Conservation (phyloP, 2,329 filamentous ascomycete species). For the Phialophora chinensis region DNA sequence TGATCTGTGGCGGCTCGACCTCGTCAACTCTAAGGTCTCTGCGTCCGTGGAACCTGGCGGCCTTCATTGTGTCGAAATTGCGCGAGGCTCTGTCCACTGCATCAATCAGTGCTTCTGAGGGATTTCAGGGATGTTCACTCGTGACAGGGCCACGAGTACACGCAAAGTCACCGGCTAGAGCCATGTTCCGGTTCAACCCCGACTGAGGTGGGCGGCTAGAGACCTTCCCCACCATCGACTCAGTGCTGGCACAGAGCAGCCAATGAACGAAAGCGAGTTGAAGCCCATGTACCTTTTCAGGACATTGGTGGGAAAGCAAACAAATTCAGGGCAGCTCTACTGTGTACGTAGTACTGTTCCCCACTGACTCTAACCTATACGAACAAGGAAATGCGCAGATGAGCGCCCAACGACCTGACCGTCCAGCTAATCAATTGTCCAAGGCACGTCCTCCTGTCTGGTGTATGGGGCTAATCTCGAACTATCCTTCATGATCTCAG, state of each 20-base stretch:
- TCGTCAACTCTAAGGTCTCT: conserved; percentile 51
- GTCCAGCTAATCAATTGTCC: conserved; percentile 18
- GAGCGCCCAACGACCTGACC: neutral
- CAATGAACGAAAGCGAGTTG: neutral
- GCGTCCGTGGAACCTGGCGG: conserved; percentile 53
- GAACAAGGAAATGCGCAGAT: neutral
- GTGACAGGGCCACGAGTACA: neutral
- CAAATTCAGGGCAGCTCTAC: neutral
- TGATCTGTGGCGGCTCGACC: conserved; percentile 49
- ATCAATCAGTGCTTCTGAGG: neutral
- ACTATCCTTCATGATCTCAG: conserved; percentile 24
- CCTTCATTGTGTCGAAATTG: conserved; percentile 47
- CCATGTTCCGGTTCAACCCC: conserved; percentile 4
- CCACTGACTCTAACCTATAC: neutral
- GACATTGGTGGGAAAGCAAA: neutral
- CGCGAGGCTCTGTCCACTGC: neutral
- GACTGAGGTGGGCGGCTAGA: conserved; percentile 4
- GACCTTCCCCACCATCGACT: conserved; percentile 10
- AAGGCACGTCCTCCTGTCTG: conserved; percentile 26
- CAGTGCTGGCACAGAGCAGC: neutral
- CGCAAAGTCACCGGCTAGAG: neutral
- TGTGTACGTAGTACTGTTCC: neutral
- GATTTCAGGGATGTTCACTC: neutral
- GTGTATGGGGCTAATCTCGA: conserved; percentile 25
- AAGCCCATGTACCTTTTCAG: neutral